Evolutionary conservation across 805 yeast species (phyloP).

Genomic region (Ogataea pignaliae): DNA sequence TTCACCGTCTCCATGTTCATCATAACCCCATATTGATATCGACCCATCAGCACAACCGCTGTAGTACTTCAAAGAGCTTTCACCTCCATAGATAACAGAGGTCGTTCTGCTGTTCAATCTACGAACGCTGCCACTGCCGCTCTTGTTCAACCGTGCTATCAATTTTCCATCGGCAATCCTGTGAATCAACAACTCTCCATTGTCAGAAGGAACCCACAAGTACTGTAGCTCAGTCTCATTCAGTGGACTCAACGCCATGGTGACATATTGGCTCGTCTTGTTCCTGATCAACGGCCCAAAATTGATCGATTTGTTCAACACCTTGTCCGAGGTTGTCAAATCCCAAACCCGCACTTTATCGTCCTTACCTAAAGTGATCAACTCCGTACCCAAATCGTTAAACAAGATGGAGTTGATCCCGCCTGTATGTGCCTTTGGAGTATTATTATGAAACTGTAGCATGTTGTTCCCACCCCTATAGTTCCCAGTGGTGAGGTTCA

Average conservation of each 20-base stretch:
- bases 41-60: slow-evolving; percentile 69
- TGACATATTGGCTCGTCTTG: slow-evolving; percentile 51
- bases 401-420: slow-evolving; percentile 78
- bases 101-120: slow-evolving; percentile 41
- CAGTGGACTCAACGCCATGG: slow-evolving; percentile 47
- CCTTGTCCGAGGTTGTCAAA: slow-evolving; percentile 42
- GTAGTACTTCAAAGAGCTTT: slow-evolving; percentile 40
- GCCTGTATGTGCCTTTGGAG: slow-evolving; percentile 65
- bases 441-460: slow-evolving; percentile 17
- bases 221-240: slow-evolving; percentile 53
- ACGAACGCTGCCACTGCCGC: slow-evolving; percentile 19
- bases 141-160: slow-evolving; percentile 49
- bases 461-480: slow-evolving; percentile 18
- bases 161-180: slow-evolving; percentile 59
- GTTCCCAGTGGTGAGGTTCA: slow-evolving; percentile 26
- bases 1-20: slow-evolving; percentile 13
- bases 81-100: slow-evolving; percentile 46
- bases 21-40: slow-evolving; percentile 53
- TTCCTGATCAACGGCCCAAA: slow-evolving; percentile 78
- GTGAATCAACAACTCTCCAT: slow-evolving; percentile 62
- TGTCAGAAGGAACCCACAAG: slow-evolving; percentile 70
- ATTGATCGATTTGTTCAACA: slow-evolving; percentile 57
- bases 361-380: slow-evolving; percentile 72
- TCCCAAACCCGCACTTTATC: slow-evolving; percentile 82
- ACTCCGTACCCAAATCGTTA: slow-evolving; percentile 58